A percentile compares a stretch with the other conserved stretches of the same genome.
These are phyloP conservation scores for Ceratocystis harringtonii DNA, from an alignment of 2,329 filamentous ascomycete species.

Conservation along the genomic window DNA sequence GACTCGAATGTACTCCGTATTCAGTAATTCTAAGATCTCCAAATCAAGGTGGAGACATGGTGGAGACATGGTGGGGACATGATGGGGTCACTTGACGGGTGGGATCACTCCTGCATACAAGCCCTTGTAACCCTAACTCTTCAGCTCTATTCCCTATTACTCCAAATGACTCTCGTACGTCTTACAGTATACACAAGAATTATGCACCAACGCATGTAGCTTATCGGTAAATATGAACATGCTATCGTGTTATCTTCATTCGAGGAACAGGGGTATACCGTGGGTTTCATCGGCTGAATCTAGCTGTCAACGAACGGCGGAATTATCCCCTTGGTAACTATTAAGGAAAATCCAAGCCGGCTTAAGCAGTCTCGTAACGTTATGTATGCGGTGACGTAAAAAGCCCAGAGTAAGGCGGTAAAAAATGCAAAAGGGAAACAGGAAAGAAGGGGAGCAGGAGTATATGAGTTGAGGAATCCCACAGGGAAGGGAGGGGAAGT, in stretches of 20 bases:
- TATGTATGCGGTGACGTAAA: too few species aligned
- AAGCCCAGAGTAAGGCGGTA: background rate
- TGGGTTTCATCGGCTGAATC: conserved; percentile 6
- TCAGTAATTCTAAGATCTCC: background rate
- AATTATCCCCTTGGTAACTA: background rate
- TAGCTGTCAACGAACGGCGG: background rate
- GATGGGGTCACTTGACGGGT: background rate
- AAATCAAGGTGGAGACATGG: background rate
- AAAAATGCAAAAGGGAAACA: background rate
- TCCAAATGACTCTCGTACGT: too few species aligned
- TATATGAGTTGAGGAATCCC: background rate
- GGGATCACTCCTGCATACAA: background rate
- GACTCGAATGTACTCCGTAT: background rate
- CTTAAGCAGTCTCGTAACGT: background rate
- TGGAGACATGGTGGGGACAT: too few species aligned
- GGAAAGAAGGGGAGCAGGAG: background rate
- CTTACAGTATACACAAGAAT: too few species aligned
- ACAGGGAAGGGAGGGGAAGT: background rate
- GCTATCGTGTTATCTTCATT: too few species aligned
- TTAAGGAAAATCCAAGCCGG: background rate
- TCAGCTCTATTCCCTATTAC: too few species aligned
- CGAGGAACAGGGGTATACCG: background rate
- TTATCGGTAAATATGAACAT: too few species aligned
- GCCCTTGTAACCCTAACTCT: background rate
- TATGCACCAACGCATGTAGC: too few species aligned